A percentile compares a stretch with the other conserved stretches of the same genome.
Conservation (phyloP, 2,329 filamentous ascomycete genomes). For the Curvularia hawaiiensis region DNA sequence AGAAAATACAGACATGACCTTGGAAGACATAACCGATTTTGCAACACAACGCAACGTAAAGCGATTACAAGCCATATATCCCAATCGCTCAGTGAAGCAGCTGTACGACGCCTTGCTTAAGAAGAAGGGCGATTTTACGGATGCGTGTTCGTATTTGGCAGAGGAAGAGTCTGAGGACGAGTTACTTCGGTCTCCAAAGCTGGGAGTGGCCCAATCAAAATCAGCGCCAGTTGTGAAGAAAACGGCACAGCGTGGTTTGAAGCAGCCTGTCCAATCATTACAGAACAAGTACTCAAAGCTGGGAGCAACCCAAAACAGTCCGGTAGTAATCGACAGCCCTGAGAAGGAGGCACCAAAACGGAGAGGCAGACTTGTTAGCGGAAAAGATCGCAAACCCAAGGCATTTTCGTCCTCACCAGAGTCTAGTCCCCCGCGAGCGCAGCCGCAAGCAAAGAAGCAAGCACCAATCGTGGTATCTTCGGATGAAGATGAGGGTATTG, state of each 20-base stretch:
- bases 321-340: conserved; percentile 22
- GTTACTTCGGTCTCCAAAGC: conserved; percentile 31
- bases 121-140: conserved; percentile 59
- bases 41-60: conserved; percentile 57
- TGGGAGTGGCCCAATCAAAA: conserved; percentile 27
- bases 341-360: conserved; percentile 28
- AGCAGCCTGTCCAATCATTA: conserved; percentile 60
- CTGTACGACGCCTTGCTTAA: conserved; percentile 57
- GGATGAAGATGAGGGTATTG: conserved; percentile 43
- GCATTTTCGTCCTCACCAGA: conserved; percentile 34
- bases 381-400: conserved; percentile 46
- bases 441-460: conserved; percentile 21
- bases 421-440: conserved; percentile 24
- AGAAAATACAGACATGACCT: conserved; percentile 21
- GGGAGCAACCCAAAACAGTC: conserved; percentile 23
- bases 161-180: conserved; percentile 44
- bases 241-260: conserved; percentile 61
- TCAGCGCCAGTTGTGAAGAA: conserved; percentile 46
- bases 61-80: conserved; percentile 57
- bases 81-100: conserved; percentile 52
- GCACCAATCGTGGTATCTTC: conserved; percentile 26
- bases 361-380: conserved; percentile 56
- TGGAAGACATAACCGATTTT: conserved; percentile 51
- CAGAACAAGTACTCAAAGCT: conserved; percentile 58
- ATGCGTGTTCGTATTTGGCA: conserved; percentile 49